phyloP scores from a whole-genome alignment of 345 rosid genomes.

The Ricinus communis region DNA sequence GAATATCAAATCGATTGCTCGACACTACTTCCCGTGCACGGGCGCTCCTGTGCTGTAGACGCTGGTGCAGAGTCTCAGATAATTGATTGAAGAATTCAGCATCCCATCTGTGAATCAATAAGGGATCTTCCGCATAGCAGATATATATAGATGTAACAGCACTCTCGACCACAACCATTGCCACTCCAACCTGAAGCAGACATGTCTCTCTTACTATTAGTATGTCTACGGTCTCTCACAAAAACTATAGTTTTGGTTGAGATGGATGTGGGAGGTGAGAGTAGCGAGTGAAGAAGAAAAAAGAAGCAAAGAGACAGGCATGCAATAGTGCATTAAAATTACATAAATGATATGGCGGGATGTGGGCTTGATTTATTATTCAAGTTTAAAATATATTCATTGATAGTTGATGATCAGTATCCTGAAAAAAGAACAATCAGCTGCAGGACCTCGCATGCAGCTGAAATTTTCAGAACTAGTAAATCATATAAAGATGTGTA shows the following conservation, averaged over 20 bases:
- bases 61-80: conserved; percentile 74
- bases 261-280: not conserved
- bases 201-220: not conserved
- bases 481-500: too few species aligned
- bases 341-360: too few species aligned
- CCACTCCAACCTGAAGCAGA: conserved; percentile 69
- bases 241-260: not conserved
- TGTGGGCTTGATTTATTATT: too few species aligned
- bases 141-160: conserved; percentile 90
- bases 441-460: too few species aligned
- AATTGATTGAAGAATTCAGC: conserved; percentile 25
- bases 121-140: conserved; percentile 90
- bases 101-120: conserved; percentile 32
- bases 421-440: too few species aligned
- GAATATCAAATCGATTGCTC: conserved; percentile 39
- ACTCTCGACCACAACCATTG: conserved; percentile 92
- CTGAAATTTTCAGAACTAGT: too few species aligned
- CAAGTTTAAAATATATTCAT: too few species aligned
- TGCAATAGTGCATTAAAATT: not conserved
- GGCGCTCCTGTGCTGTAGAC: conserved; percentile 80
- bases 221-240: not conserved
- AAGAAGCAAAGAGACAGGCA: not conserved
- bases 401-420: too few species aligned
- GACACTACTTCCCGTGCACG: conserved; percentile 56
- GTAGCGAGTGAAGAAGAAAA: not conserved